Evolutionary conservation across 2,329 filamentous ascomycete species (phyloP).

Genomic region (Incumbomyces lentus): DNA sequence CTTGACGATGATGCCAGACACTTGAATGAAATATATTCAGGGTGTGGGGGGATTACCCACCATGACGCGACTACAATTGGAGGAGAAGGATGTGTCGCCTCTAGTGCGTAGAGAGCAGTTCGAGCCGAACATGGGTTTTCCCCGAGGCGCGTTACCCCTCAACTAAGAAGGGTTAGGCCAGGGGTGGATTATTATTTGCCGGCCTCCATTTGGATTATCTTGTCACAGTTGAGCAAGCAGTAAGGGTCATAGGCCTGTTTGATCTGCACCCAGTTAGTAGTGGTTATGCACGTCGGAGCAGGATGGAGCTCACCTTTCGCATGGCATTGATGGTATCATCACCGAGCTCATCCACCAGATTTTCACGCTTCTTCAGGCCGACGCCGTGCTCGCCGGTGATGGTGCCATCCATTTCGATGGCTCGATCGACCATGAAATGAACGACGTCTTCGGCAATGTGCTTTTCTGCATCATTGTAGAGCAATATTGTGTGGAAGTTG

Average conservation of each 20-base stretch:
- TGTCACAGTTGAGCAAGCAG: slow-evolving; percentile 56
- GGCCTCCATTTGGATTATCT: slow-evolving; percentile 47
- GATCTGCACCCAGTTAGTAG: slow-evolving; percentile 34
- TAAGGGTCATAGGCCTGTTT: slow-evolving; percentile 57
- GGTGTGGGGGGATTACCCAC: too few relatives aligned
- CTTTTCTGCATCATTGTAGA: slow-evolving; percentile 50
- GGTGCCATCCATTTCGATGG: slow-evolving; percentile 60
- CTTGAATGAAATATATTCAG: too few relatives aligned
- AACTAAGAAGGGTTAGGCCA: background rate
- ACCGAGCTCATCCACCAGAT: slow-evolving; percentile 52
- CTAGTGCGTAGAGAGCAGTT: background rate
- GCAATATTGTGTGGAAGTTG: slow-evolving; percentile 59
- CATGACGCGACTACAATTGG: too few relatives aligned
- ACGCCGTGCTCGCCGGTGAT: slow-evolving; percentile 65
- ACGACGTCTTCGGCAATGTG: slow-evolving; percentile 49
- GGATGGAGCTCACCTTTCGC: slow-evolving; percentile 44
- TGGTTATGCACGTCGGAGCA: background rate
- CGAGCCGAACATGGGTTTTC: background rate
- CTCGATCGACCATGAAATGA: slow-evolving; percentile 59
- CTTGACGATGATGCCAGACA: background rate
- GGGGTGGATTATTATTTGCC: slow-evolving; percentile 9
- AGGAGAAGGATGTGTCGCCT: too few relatives aligned
- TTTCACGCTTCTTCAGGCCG: slow-evolving; percentile 59
- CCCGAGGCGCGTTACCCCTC: background rate
- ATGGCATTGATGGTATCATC: slow-evolving; percentile 52